Base-by-base conservation (phyloP, 1,139 yeast genomes). In the Yamadazyma dushanensis region DNA sequence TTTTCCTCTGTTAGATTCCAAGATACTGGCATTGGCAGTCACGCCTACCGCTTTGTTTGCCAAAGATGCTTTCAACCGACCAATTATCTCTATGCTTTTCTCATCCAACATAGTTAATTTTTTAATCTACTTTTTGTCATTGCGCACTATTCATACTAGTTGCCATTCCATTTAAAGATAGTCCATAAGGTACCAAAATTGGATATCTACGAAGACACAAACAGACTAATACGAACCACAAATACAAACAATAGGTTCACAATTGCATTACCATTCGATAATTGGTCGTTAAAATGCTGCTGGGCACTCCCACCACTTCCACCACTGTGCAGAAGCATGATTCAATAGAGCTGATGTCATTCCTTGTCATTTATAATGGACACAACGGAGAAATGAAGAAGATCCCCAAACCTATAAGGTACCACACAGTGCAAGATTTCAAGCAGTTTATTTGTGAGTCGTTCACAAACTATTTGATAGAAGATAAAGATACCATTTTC, bases 401-500 rank as follows among this genome's bases (percentile, higher is more conserved):
- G 36, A 53, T 69, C 13, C 70, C 75, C 16, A 70, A 70, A 39
- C 76, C 76, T 1, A 55, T 70, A 16, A 55, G 75, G 39, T 70
- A 62, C 46, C 73, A 66, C 35, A 54, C 57, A 4, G 44, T 78
- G 32, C 65, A 64, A 16, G 69, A 73, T 20, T 62, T 80, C 38
- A 76, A 73, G 47, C 61, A 54, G 18, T 76, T 34, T 41, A 50
- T 52, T 29, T 44, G 39, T 47, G 71, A 56, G 60, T 70, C 45
- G 36, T 69, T 36, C 52, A 48, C 57, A 10, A 45, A 47, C 29
- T 46, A 50, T 29, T 34, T 48, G 9, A 48, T 78, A 47, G 59
- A 56, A 26, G 68, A 73, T 4, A 63, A 68, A 1, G 74, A 69
- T 17, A 73, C 78, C 45, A 54, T 80, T 29, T 77, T 83, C 45